Evolutionary conservation across 257 asterid species (phyloP).

Genomic region (Plantago major): DNA sequence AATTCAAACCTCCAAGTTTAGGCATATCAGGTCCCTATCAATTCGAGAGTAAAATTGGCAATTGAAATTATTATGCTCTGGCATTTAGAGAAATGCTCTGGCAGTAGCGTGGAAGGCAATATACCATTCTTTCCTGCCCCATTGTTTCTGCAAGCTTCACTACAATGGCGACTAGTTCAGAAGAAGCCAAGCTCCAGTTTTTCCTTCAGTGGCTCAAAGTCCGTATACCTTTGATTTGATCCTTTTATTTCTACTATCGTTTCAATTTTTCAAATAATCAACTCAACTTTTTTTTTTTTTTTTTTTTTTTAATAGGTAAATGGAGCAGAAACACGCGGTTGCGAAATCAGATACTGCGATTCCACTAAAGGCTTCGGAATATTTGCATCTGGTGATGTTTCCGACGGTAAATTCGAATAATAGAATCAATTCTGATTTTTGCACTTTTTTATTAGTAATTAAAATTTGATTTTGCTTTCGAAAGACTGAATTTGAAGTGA

Average conservation of each 20-base stretch:
- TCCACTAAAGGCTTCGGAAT: slow-evolving; percentile 77
- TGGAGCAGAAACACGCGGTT: slow-evolving; percentile 68
- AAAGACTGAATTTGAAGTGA: too few relatives aligned
- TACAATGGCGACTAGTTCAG: slow-evolving; percentile 51
- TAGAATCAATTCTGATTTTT: too few relatives aligned
- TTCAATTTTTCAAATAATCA: background rate
- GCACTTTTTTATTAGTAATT: too few relatives aligned
- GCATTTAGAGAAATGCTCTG: too few relatives aligned
- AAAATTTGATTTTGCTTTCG: too few relatives aligned
- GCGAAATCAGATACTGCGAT: slow-evolving; percentile 68
- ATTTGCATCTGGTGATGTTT: slow-evolving; percentile 46
- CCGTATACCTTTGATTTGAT: too few relatives aligned
- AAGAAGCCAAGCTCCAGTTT: slow-evolving; percentile 60
- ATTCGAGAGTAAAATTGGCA: too few relatives aligned
- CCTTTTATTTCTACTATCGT: background rate
- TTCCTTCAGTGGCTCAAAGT: slow-evolving; percentile 88
- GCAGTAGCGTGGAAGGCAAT: too few relatives aligned
- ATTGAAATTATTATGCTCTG: too few relatives aligned
- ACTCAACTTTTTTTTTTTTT: background rate
- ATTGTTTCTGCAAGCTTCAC: slow-evolving; percentile 18
- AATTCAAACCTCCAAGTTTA: too few relatives aligned
- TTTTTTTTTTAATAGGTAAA: slow-evolving; percentile 50
- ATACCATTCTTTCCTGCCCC: too few relatives aligned
- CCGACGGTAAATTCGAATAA: slow-evolving; percentile 46
- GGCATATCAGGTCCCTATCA: too few relatives aligned